phyloP scores from a whole-genome alignment of 2,329 filamentous ascomycete species.

The Diaporthe vaccinii region DNA sequence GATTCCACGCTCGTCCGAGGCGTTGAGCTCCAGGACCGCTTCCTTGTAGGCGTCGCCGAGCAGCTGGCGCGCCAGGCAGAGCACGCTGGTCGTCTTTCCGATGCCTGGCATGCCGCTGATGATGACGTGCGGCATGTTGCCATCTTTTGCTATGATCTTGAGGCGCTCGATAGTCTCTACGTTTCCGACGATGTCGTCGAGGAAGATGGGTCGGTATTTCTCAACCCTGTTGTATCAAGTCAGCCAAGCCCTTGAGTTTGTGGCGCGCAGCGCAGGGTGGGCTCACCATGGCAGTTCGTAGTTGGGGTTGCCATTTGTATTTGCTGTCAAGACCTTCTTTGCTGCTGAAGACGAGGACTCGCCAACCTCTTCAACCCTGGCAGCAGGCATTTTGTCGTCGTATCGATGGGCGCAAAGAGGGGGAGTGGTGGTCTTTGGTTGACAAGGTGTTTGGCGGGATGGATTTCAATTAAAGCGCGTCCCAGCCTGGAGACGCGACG shows the following conservation, averaged over 20 bases:
- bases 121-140: conserved; percentile 99
- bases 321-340: conserved; percentile 67
- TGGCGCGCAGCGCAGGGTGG: conserved; percentile 35
- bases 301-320: conserved; percentile 63
- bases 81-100: conserved; percentile 95
- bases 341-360: conserved; percentile 73
- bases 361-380: conserved; percentile 65
- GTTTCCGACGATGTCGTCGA: conserved; percentile 98
- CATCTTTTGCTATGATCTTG: conserved; percentile 98
- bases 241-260: conserved; percentile 20
- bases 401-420: neutral
- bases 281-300: conserved; percentile 86
- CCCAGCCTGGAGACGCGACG: conserved; percentile 38
- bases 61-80: conserved; percentile 92
- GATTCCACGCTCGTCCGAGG: conserved; percentile 95
- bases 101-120: conserved; percentile 99
- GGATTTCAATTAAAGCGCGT: conserved; percentile 40
- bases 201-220: conserved; percentile 94
- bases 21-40: conserved; percentile 95
- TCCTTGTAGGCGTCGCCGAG: conserved; percentile 96
- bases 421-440: neutral
- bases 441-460: neutral
- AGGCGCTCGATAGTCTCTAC: conserved; percentile 97
- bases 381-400: conserved; percentile 58
- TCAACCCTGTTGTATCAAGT: conserved; percentile 79